These are phyloP conservation scores for Dunaliella sp. DNA, from an alignment of 139 green algal species.

Conservation along the genomic window DNA sequence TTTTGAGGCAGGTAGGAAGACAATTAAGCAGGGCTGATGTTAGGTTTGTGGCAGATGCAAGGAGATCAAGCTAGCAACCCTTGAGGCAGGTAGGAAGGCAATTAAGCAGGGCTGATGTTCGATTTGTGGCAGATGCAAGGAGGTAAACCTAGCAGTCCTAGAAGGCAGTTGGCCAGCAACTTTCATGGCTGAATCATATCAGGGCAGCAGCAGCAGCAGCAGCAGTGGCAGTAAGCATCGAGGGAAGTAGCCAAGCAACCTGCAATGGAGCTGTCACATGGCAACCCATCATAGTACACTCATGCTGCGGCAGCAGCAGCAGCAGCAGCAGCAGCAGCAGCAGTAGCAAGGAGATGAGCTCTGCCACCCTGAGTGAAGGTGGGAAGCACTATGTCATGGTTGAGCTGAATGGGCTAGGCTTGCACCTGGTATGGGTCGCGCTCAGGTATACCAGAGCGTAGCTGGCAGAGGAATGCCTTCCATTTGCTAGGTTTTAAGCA, in stretches of 20 bases:
- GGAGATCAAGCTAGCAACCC: neutral
- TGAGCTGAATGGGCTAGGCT: too few species aligned
- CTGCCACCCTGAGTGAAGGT: too few species aligned
- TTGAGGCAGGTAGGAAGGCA: neutral
- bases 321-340: constrained; percentile 5
- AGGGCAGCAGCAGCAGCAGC: neutral
- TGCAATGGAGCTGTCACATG: neutral
- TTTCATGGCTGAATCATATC: neutral
- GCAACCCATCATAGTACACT: neutral
- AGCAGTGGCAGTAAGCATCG: constrained; percentile 2
- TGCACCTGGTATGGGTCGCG: too few species aligned
- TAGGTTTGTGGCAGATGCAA: neutral
- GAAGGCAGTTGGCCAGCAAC: neutral
- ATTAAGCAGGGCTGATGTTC: neutral
- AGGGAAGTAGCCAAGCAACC: too few species aligned
- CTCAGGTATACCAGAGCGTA: too few species aligned
- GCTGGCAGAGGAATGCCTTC: too few species aligned
- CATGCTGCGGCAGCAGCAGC: neutral
- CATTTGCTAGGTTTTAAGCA: too few species aligned
- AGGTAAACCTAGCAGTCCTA: neutral
- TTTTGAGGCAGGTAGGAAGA: neutral
- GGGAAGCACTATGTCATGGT: too few species aligned
- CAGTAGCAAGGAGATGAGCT: neutral
- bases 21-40: neutral
- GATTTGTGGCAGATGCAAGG: neutral